Evolutionary conservation across 2,329 filamentous ascomycete genomes (phyloP), one percentile per base, ranked within the genome.

Genomic region (Apiospora aurea): DNA sequence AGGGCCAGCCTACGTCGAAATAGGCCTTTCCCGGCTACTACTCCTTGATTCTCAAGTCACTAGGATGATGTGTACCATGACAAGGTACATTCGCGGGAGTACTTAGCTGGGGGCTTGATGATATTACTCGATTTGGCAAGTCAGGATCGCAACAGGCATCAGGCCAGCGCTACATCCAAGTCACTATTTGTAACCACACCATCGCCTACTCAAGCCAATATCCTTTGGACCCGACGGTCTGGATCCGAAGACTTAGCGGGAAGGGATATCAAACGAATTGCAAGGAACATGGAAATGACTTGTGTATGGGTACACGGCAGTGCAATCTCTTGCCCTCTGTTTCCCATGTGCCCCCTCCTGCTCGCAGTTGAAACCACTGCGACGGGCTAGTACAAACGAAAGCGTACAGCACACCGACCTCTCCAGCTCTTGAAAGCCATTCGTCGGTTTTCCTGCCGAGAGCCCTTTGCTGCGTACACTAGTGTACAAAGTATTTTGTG

Each of bases 101-200:
- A 41, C 57, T 34, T 64, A 10, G 53, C 53, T 61, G 34, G 34
- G 53, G n/a, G 57, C 18, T n/a, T 38, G 57, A 24, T 41, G 57
- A 24, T 64, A 64, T 64, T 64, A 64, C 57, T 64, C 57, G 34
- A 64, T 64, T 64, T 41, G 57, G 57, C 57, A 64, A 64, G 57
- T 64, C 57, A 41, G 10, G 16, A 64, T 41, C 29, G 10, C 34
- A 13, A 41, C 57, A 64, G 57, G 57, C 57, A 64, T n/a, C 57
- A n/a, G 34, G 57, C 41, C 57, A 41, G 57, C 57, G 34, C 57
- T 41, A 64, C 57, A 41, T 18, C 57, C 18, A 64, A 41, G 57
- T 64, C 21, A 7, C 57, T 64, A 34, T 21, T 64, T 64, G 57
- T 64, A 64, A 41, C 57, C 57, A 64, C 34, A 64, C 34, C 57